These are phyloP conservation scores for Macrolepiota dolichaula DNA, from an alignment of 768 basidiomycete species.

Conservation along the genomic window DNA sequence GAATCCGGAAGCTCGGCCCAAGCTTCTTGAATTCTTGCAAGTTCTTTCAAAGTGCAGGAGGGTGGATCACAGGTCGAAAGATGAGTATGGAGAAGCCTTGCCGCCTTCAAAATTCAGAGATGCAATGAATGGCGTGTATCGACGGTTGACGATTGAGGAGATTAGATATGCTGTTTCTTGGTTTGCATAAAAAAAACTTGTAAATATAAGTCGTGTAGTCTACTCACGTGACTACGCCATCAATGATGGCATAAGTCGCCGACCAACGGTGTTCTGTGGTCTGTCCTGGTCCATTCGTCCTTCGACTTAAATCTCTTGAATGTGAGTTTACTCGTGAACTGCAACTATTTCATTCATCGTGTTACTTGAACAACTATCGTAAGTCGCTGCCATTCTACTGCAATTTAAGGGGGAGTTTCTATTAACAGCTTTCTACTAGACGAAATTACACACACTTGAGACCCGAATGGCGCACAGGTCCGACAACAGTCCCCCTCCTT, in stretches of 20 bases:
- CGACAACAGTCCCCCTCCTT: conserved; percentile 10
- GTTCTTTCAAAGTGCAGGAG: not conserved
- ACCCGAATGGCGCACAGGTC: not conserved
- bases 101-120: conserved; percentile 4
- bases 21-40: not conserved
- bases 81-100: not conserved
- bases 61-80: not conserved
- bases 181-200: not conserved
- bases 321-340: not conserved
- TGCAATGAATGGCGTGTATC: conserved; percentile 5
- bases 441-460: not conserved
- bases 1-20: not conserved
- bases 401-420: not conserved
- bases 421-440: not conserved
- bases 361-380: not conserved
- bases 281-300: not conserved
- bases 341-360: not conserved
- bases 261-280: not conserved
- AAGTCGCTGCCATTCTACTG: not conserved
- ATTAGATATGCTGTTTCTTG: not conserved
- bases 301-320: not conserved
- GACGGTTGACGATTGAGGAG: not conserved
- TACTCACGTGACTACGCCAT: not conserved
- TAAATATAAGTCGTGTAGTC: too few species aligned
- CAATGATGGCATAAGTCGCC: not conserved